Evolutionary conservation across 2,329 filamentous ascomycete genomes (phyloP).

Genomic region (Cercospora sp.): DNA sequence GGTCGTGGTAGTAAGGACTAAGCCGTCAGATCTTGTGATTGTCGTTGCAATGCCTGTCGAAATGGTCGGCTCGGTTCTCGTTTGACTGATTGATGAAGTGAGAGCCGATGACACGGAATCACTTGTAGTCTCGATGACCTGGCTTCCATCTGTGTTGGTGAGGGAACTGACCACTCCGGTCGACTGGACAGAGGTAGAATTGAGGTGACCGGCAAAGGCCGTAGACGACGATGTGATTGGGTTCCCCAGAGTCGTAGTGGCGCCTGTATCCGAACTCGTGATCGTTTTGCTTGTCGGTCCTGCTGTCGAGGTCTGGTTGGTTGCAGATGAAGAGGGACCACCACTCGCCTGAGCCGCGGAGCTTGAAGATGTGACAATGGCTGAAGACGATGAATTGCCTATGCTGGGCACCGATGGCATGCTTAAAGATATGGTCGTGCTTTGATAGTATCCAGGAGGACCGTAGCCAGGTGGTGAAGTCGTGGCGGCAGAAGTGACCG

Average conservation of each 20-base stretch:
- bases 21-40: background rate
- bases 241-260: background rate
- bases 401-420: background rate
- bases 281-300: background rate
- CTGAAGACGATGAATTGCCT: background rate
- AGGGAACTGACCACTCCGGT: background rate
- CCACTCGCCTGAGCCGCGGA: background rate
- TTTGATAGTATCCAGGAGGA: background rate
- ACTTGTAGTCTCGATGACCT: background rate
- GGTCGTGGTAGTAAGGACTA: background rate
- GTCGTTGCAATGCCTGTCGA: background rate
- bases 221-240: background rate
- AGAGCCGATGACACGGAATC: background rate
- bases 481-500: background rate
- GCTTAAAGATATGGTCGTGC: background rate
- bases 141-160: background rate
- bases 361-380: background rate
- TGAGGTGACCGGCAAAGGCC: background rate
- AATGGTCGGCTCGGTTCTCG: background rate
- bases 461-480: background rate
- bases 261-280: background rate
- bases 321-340: background rate
- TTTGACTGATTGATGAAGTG: background rate
- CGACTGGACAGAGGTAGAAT: background rate
- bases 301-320: background rate